phyloP scores from a whole-genome alignment of 2,329 filamentous ascomycete species.

The Cladosporium sp. region DNA sequence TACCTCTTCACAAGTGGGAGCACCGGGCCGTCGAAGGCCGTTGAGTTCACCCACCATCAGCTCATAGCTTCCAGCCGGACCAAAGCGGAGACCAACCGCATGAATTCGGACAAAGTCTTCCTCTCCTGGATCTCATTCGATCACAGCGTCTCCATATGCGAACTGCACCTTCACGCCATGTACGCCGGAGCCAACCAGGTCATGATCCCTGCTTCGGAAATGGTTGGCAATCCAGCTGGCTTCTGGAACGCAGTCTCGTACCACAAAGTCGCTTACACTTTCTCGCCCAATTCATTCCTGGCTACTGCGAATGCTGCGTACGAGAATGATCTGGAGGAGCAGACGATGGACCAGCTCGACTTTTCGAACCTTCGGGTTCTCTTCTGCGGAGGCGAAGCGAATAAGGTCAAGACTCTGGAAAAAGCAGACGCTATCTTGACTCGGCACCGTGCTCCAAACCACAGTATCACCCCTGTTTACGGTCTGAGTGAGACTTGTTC shows the following conservation, averaged over 20 bases:
- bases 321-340: conserved; percentile 7
- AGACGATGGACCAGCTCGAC: conserved; percentile 17
- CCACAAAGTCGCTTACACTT: conserved; percentile 40
- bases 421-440: conserved; percentile 12
- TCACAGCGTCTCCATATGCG: conserved; percentile 47
- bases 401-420: conserved; percentile 22
- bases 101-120: conserved; percentile 14
- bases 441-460: conserved; percentile 13
- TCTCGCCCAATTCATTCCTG: conserved; percentile 43
- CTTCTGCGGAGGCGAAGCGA: conserved; percentile 44
- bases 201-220: conserved; percentile 38
- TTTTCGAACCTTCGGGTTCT: conserved; percentile 29
- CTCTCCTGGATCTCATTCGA: conserved; percentile 49
- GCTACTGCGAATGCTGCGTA: conserved; percentile 8
- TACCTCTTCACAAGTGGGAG: conserved; percentile 20
- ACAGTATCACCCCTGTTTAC: conserved; percentile 18
- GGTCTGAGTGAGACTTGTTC: conserved; percentile 22
- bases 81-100: conserved; percentile 3
- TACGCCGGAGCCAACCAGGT: conserved; percentile 39
- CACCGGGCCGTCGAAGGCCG: conserved; percentile 20
- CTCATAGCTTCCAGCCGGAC: conserved; percentile 15
- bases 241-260: conserved; percentile 37
- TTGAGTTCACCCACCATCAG: conserved; percentile 23
- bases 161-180: conserved; percentile 48
- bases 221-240: conserved; percentile 34